These are phyloP conservation scores for Ogataea wickerhamii DNA, from an alignment of 805 yeast genomes.

Conservation along the genomic window DNA sequence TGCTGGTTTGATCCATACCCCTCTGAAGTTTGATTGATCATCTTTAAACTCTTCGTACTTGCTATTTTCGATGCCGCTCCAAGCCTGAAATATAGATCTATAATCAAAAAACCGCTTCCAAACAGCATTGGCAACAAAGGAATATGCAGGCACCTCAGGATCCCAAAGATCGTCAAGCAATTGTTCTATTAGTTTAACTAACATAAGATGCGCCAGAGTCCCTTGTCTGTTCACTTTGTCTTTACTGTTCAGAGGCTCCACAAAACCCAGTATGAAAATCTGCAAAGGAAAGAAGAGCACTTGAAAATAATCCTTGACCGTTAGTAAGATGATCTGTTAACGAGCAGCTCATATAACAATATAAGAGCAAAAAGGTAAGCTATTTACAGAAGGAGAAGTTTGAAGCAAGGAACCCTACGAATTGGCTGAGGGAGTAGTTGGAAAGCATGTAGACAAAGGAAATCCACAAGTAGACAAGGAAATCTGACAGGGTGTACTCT, in stretches of 20 bases:
- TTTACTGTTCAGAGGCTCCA: slow-evolving; percentile 32
- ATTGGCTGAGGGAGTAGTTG: slow-evolving; percentile 20
- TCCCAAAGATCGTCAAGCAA: slow-evolving; percentile 18
- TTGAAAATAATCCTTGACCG: slow-evolving; percentile 9
- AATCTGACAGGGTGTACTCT: slow-evolving; percentile 30
- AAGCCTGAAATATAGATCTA: slow-evolving; percentile 32
- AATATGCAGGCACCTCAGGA: slow-evolving; percentile 20
- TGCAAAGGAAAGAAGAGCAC: slow-evolving; percentile 23
- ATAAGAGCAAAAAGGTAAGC: no score
- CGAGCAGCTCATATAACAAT: no score
- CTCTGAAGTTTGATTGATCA: slow-evolving; percentile 8
- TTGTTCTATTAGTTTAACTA: slow-evolving; percentile 18
- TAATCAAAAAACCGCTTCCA: slow-evolving; percentile 31
- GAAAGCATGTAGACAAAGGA: slow-evolving; percentile 24
- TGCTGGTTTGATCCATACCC: slow-evolving; percentile 21
- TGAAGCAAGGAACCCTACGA: slow-evolving; percentile 17
- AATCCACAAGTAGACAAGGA: slow-evolving; percentile 22
- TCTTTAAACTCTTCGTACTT: slow-evolving; percentile 18
- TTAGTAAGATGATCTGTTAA: no score
- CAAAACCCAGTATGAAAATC: slow-evolving; percentile 24
- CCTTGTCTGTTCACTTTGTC: slow-evolving; percentile 29
- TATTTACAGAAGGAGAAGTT: slow-evolving; percentile 22
- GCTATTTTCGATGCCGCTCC: slow-evolving; percentile 35
- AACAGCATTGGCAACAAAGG: slow-evolving; percentile 29
- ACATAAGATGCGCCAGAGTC: slow-evolving; percentile 26